Conservation (phyloP, 345 rosid species). For the Trapa incisa region DNA sequence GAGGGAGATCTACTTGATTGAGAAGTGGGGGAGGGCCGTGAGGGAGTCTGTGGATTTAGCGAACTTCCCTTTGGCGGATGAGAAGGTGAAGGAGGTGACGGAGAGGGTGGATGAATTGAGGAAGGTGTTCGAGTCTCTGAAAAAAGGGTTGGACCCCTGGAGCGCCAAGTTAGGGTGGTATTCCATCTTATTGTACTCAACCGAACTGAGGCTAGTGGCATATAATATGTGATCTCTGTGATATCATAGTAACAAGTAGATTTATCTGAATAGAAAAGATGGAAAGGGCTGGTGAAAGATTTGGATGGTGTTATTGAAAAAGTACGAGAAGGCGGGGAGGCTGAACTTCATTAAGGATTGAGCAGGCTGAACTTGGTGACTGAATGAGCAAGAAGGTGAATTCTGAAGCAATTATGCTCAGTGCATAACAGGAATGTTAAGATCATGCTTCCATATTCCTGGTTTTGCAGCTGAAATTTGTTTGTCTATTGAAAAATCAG, state of each 20-base stretch:
- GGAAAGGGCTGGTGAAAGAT: neutral
- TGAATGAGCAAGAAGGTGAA: neutral
- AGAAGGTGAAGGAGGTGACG: slow-evolving; percentile 48
- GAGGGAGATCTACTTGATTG: slow-evolving; percentile 69
- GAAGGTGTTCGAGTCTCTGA: slow-evolving; percentile 34
- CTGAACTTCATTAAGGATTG: no score
- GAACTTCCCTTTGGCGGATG: slow-evolving; percentile 51
- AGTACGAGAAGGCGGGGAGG: no score
- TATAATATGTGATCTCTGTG: neutral
- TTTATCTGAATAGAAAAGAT: neutral
- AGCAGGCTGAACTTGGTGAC: no score
- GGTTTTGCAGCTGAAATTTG: neutral
- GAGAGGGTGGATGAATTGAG: slow-evolving; percentile 56
- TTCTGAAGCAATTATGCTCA: no score
- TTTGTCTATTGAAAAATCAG: neutral
- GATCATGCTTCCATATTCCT: neutral
- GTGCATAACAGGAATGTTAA: neutral
- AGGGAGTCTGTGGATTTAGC: slow-evolving; percentile 56
- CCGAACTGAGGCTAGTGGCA: slow-evolving; percentile 54
- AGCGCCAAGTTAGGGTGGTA: slow-evolving; percentile 65
- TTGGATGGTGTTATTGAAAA: no score
- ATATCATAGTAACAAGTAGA: neutral
- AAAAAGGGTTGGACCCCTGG: slow-evolving; percentile 73
- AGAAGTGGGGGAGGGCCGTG: slow-evolving; percentile 44
- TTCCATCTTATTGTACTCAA: slow-evolving; percentile 70